These are phyloP conservation scores for Aspergillus steynii DNA, from an alignment of 495 filamentous ascomycete species.

Conservation along the genomic window DNA sequence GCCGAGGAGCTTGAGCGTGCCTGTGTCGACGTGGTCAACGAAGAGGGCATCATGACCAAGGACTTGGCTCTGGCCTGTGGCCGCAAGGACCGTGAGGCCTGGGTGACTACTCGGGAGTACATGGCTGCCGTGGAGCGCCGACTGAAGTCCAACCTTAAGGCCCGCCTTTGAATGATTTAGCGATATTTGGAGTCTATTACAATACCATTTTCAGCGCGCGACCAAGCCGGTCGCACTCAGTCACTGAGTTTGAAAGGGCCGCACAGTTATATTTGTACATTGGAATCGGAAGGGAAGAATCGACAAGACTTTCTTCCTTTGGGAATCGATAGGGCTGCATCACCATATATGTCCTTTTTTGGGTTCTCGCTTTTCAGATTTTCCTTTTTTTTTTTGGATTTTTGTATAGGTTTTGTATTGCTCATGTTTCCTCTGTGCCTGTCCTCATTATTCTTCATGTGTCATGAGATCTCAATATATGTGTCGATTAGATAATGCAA, in stretches of 20 bases:
- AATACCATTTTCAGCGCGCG: constrained; percentile 1
- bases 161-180: constrained; percentile 33
- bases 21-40: constrained; percentile 90
- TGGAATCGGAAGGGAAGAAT: neutral
- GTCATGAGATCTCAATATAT: neutral
- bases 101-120: constrained; percentile 88
- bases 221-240: constrained; percentile 1
- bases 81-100: constrained; percentile 75
- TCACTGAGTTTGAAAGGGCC: constrained; percentile 1
- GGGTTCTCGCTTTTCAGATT: neutral
- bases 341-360: neutral
- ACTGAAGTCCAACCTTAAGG: constrained; percentile 66
- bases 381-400: neutral
- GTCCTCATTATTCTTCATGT: neutral
- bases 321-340: neutral
- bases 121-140: constrained; percentile 84
- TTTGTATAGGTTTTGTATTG: neutral
- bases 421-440: constrained; percentile 2
- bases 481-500: neutral
- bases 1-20: constrained; percentile 90
- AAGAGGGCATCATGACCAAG: constrained; percentile 98
- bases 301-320: neutral
- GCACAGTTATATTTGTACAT: neutral
- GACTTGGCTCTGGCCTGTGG: constrained; percentile 91
- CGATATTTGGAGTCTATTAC: neutral